phyloP scores from a whole-genome alignment of 2,329 filamentous ascomycete genomes.

The Sclerotinia spermophila region DNA sequence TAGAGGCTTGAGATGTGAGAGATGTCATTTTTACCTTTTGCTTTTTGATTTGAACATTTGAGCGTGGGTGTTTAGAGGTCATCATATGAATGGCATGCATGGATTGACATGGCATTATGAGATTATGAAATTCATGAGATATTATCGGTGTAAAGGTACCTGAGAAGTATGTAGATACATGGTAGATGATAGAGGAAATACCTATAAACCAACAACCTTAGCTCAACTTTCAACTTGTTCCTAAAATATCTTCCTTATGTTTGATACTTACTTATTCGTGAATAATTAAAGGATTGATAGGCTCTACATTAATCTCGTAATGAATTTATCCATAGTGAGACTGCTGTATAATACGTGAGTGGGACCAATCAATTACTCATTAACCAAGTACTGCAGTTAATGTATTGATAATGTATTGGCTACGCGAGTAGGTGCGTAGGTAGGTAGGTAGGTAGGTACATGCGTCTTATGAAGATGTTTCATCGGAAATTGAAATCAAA shows the following conservation, averaged over 20 bases:
- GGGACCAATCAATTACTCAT: too few species aligned
- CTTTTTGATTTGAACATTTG: neutral
- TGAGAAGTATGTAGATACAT: neutral
- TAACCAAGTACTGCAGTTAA: neutral
- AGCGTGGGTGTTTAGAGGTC: neutral
- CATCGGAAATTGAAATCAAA: neutral
- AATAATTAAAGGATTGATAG: neutral
- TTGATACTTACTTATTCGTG: neutral
- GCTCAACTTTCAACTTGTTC: neutral
- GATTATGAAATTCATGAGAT: neutral
- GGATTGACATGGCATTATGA: neutral
- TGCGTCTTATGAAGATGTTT: neutral
- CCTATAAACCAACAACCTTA: neutral
- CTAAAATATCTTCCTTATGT: neutral
- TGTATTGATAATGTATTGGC: neutral
- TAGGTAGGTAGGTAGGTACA: neutral
- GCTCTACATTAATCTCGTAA: too few species aligned
- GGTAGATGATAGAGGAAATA: neutral
- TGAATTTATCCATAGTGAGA: too few species aligned
- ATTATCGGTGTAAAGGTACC: neutral
- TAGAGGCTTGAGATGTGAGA: constrained; percentile 1
- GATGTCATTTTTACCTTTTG: neutral
- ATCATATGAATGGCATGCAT: neutral
- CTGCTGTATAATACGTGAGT: too few species aligned
- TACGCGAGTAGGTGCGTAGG: too few species aligned